Conservation (phyloP, 2,329 filamentous ascomycete species). For the Emericellopsis atlantica region DNA sequence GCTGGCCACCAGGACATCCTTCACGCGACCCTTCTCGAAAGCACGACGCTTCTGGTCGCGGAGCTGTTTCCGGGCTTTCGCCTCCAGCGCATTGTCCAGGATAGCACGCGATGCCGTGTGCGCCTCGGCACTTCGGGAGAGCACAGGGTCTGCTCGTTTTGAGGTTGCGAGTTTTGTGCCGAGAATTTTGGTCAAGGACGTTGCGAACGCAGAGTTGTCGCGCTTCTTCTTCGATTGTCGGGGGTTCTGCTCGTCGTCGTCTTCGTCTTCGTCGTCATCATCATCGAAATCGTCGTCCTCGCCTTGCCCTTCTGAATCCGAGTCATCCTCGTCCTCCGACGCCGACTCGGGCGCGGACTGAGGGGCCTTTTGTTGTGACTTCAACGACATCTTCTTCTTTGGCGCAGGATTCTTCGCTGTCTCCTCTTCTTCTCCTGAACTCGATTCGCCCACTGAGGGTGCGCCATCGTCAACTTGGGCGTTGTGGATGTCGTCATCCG, state of each 20-base stretch:
- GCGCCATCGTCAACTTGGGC: conserved; percentile 36
- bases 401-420: conserved; percentile 3
- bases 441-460: conserved; percentile 18
- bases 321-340: conserved; percentile 14
- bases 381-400: conserved; percentile 15
- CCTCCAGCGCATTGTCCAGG: conserved; percentile 66
- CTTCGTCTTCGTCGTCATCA: conserved; percentile 18
- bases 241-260: conserved; percentile 9
- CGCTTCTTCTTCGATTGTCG: conserved; percentile 64
- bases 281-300: conserved; percentile 18
- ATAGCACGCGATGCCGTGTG: conserved; percentile 59
- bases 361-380: conserved; percentile 9
- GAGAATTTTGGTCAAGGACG: conserved; percentile 85
- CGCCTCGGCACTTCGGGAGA: conserved; percentile 69
- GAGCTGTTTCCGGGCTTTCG: conserved; percentile 67
- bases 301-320: conserved; percentile 20
- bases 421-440: conserved; percentile 23
- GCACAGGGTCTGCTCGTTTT: conserved; percentile 79
- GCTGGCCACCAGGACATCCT: conserved; percentile 63
- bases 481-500: conserved; percentile 44
- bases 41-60: conserved; percentile 69
- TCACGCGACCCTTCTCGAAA: conserved; percentile 75
- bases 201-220: conserved; percentile 83
- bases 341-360: conserved; percentile 13
- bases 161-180: conserved; percentile 74